Percentiles rank a stretch among this genome's conserved stretches.
These are phyloP conservation scores for Apiotrichum laibachii DNA, from an alignment of 1,284 basidiomycete species.

Conservation along the genomic window DNA sequence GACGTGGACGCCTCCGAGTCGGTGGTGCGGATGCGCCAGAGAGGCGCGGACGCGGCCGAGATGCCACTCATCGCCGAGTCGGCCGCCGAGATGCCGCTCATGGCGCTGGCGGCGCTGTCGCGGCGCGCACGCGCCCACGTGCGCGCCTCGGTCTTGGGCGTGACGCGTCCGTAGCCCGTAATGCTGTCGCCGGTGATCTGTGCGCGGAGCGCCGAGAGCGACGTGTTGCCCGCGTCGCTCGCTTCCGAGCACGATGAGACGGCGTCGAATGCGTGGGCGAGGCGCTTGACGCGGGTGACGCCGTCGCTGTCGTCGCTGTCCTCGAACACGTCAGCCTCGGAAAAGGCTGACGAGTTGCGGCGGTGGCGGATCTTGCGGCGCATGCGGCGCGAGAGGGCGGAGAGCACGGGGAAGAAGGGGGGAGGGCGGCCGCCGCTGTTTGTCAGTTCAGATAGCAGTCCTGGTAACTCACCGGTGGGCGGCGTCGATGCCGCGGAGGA, in stretches of 20 bases:
- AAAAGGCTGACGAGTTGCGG: constrained; percentile 24
- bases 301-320: constrained; percentile 18
- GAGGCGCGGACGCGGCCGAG: constrained; percentile 7
- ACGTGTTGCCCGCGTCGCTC: constrained; percentile 18
- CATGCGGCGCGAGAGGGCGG: constrained; percentile 37
- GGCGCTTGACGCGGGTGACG: constrained; percentile 36
- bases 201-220: constrained; percentile 16
- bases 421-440: constrained; percentile 31
- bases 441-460: background rate
- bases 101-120: constrained; percentile 10
- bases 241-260: constrained; percentile 32
- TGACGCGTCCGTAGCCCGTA: constrained; percentile 19
- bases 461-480: constrained; percentile 23
- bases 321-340: constrained; percentile 32
- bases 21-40: constrained; percentile 10
- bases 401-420: constrained; percentile 43
- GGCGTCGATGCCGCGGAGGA: constrained; percentile 34
- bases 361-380: constrained; percentile 25
- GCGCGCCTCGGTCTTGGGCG: constrained; percentile 11
- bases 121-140: constrained; percentile 10
- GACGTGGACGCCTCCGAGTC: constrained; percentile 1
- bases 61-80: constrained; percentile 8
- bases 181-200: constrained; percentile 41
- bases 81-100: constrained; percentile 1
- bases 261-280: constrained; percentile 41